phyloP scores from a whole-genome alignment of 805 yeast species.

The Lachancea lanzarotensis region DNA sequence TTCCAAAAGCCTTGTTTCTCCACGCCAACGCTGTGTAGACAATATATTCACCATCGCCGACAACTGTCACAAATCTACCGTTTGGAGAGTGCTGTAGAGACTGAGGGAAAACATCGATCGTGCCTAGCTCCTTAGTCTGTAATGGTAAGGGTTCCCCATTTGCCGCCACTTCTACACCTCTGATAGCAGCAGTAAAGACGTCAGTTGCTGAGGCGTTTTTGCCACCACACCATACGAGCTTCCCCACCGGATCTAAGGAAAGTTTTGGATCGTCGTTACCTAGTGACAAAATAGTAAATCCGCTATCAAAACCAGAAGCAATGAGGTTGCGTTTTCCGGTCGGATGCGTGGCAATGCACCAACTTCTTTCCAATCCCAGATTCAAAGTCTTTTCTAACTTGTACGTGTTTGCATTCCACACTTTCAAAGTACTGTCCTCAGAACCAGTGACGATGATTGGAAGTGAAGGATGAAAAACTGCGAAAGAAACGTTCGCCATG shows the following conservation, averaged over 20 bases:
- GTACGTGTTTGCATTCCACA: slow-evolving; percentile 94
- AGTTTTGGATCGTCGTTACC: slow-evolving; percentile 93
- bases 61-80: slow-evolving; percentile 93
- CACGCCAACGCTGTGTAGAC: slow-evolving; percentile 95
- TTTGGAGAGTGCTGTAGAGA: slow-evolving; percentile 88
- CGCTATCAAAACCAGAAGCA: slow-evolving; percentile 93
- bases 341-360: slow-evolving; percentile 82
- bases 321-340: slow-evolving; percentile 61
- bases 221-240: slow-evolving; percentile 70
- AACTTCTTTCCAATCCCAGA: slow-evolving; percentile 89
- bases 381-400: slow-evolving; percentile 87
- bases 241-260: slow-evolving; percentile 90
- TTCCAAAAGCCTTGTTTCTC: slow-evolving; percentile 92
- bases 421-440: slow-evolving; percentile 88
- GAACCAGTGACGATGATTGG: slow-evolving; percentile 94
- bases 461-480: slow-evolving; percentile 95
- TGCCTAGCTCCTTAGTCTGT: slow-evolving; percentile 86
- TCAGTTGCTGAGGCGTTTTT: slow-evolving; percentile 65
- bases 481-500: slow-evolving; percentile 89
- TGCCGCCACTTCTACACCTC: slow-evolving; percentile 55
- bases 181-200: slow-evolving; percentile 75
- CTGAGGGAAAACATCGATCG: slow-evolving; percentile 88
- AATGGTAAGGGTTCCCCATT: slow-evolving; percentile 79
- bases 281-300: slow-evolving; percentile 77
- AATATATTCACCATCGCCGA: slow-evolving; percentile 97